Evolutionary conservation across 331 rosid species (phyloP).

Genomic region (Quercus lobata): DNA sequence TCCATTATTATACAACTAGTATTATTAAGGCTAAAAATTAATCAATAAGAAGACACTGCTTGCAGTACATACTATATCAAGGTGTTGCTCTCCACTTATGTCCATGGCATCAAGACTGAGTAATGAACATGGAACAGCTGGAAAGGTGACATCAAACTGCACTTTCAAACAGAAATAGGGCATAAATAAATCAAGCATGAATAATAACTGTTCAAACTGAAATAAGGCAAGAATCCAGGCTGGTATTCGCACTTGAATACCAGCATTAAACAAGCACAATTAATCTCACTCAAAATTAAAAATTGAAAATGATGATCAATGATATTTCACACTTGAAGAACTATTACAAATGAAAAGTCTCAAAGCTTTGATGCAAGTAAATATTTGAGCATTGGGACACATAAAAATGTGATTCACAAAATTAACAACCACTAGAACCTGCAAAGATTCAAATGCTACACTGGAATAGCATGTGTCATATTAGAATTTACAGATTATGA

Average conservation of each 20-base stretch:
- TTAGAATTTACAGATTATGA: slow-evolving; percentile 6
- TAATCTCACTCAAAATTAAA: too few relatives aligned
- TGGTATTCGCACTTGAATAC: not conserved
- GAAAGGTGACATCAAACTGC: slow-evolving; percentile 98
- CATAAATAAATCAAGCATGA: not conserved
- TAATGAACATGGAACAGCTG: slow-evolving; percentile 74
- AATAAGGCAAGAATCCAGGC: not conserved
- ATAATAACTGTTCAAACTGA: slow-evolving; percentile 3
- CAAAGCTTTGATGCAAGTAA: not conserved
- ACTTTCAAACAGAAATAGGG: slow-evolving; percentile 18
- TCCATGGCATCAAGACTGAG: slow-evolving; percentile 94
- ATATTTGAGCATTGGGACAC: not conserved
- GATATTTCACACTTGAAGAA: not conserved
- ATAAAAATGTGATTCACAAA: not conserved
- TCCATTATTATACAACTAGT: not conserved
- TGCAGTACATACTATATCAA: slow-evolving; percentile 71
- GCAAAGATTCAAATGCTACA: slow-evolving; percentile 12
- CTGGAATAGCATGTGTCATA: slow-evolving; percentile 1
- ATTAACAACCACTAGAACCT: slow-evolving; percentile 11
- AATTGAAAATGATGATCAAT: not conserved
- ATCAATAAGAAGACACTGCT: not conserved
- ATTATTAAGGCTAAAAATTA: slow-evolving; percentile 11
- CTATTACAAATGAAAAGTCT: not conserved
- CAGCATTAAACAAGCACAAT: not conserved
- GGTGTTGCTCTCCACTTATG: slow-evolving; percentile 88